Base-by-base conservation (phyloP, 108 stramenopile genomes). In the Asterionellopsis glacialis region DNA sequence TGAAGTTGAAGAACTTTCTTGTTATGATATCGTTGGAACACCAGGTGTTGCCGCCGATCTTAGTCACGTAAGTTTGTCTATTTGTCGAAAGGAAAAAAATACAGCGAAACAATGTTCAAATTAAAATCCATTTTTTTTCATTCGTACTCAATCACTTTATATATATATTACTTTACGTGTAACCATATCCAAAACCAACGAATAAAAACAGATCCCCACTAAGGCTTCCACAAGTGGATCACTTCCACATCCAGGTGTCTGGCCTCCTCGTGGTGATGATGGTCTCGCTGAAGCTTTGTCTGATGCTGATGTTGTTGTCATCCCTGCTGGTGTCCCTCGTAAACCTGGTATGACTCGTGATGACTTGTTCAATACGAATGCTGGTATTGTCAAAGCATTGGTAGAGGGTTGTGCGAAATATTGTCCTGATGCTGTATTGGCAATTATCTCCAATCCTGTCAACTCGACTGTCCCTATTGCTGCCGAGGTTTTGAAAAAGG, bases 401-500 rank as follows among this genome's bases (percentile, higher is more conserved):
- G 95, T 97, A 11, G 96, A 98, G 70, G 94, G 88, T 26, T 95
- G 93, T 65, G 97, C 97, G 51, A 72, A 94, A 59, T 79, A 68
- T 69, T 98, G 97, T 73, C 98, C 99, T 21, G 80, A 96, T 54
- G 99, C 99, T 22, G 70, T 94, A 55, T 74, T 97, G 75, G 93
- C 96, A 68, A 95, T 99, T 81, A 98, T 99, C 72, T 85, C 87
- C 73, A 99, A 99, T 85, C 99, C 99, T 16, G 99, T 99, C 78
- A 99, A 99, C 83, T 94, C 91, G 19, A 99, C 98, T 39, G 99
- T 99, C 24, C 99, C 99, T 24, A 99, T 99, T 66, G 96, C 97
- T 16, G 98, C 97, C 44, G 99, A 99, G 73, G 88, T 96, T 3
- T 67, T 98, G 47, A 97, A 97, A 79, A 87, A 85, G 64, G 70